Evolutionary conservation across 192 early-diverging fungal genomes (phyloP), one percentile per base, ranked within the genome.

Genomic region (Entomortierella beljakovae): DNA sequence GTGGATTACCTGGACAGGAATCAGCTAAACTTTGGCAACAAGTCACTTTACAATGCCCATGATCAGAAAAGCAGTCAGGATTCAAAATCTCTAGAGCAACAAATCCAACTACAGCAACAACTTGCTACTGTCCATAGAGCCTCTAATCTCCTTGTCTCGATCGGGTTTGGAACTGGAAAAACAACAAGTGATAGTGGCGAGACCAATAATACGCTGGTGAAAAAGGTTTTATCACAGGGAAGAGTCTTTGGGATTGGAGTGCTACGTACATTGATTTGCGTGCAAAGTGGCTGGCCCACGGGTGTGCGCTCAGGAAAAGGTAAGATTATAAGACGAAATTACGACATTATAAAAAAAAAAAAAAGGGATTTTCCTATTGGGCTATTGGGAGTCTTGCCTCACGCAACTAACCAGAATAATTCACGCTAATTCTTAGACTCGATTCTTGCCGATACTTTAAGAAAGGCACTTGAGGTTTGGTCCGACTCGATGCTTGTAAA

Each of bases 251-350:
- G 61, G 1, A 26, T 49, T 6, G 61, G 66, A 20, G 42, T 65
- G 8, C n/a, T 79, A 37, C 66, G 75, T 4, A 58, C 37, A 0
- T 33, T 79, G 50, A 53, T 79, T n/a, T 79, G 75, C 32, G 49
- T 79, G 10, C 75, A 79, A 28, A 70, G 61, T 61, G 75, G 61
- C 55, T 79, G 75, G 75, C 75, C 75, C 55, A 48, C 26, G 15
- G 32, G 13, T 42, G 75, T 58, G 15, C 46, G 48, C 22, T 16
- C 61, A 6, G 22, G 43, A 3, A 64, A 69, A 68, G 73, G 73
- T 68, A 68, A 23, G n/a, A 46, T 13, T 40, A 40, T 40, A 13
- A 40, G 37, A 40, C 7, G 32, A 8, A 22, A 8, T 26, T 22
- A 22, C 15, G 6, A 53, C 54, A 33, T 48, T 15, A 18, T 20